Evolutionary conservation across 2,329 filamentous ascomycete genomes (phyloP), one percentile per base, ranked within the genome.

Genomic region (Pseudocercospora vitis): DNA sequence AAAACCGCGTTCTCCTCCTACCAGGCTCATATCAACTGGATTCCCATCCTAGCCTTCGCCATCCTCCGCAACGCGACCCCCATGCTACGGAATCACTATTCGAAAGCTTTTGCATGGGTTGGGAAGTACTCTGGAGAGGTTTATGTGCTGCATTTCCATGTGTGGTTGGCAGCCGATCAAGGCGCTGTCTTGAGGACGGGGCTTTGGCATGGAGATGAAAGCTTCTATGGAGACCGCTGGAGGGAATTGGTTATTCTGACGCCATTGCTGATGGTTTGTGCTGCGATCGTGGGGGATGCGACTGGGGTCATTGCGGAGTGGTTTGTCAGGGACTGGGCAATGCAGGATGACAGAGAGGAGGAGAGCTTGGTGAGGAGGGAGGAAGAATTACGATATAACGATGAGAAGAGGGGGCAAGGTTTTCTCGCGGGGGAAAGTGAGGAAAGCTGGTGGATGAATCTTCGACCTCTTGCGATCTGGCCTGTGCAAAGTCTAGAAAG

Each of bases 161-260:
- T 84, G 50, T 83, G 80, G 76, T 75, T 86, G 7, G 81, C 81
- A 1, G 81, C 76, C 2, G 81, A 85, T 61, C 78, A 79, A 1
- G 78, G 74, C 23, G 80, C 78, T 0, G 60, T 80, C 3, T 72
- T 85, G 7, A 62, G 73, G 51, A 55, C 62, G 62, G 61, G 74
- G 56, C 50, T 65, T 61, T 58, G 70, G 55, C 50, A 63, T 44
- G 55, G 59, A 18, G 50, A 59, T 24, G 64, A 64, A 3, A 65
- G 54, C 2, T 49, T 69, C 7, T 33, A 56, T 28, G 55, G 61
- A 11, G 65, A 67, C 56, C 66, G 65, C 35, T 68, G 63, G 64
- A 55, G 66, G 9, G 74, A 78, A 55, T 59, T 71, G 6, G 56
- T 69, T 2, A 26, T 78, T 1, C 56, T 78, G 9, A 76, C 73